These are phyloP conservation scores for Juglanconis oblonga DNA, from an alignment of 2,329 filamentous ascomycete species.

Conservation along the genomic window DNA sequence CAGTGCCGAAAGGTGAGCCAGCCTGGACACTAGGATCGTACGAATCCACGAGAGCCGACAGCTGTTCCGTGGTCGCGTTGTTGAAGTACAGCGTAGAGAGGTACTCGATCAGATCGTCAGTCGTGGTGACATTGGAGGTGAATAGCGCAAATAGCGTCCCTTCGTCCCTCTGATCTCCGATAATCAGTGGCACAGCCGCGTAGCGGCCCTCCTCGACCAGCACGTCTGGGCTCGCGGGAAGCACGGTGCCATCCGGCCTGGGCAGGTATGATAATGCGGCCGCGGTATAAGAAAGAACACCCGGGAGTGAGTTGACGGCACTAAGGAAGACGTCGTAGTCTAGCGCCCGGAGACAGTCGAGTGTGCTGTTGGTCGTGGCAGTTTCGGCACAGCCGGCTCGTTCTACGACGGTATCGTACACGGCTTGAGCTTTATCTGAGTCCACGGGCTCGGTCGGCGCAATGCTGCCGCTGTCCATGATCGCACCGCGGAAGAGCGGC, in stretches of 20 bases:
- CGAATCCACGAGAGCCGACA: conserved; percentile 56
- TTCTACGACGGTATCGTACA: conserved; percentile 61
- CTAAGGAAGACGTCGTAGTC: conserved; percentile 59
- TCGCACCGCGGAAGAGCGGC: conserved; percentile 70
- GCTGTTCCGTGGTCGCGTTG: conserved; percentile 44
- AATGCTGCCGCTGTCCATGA: conserved; percentile 72
- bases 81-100: conserved; percentile 59
- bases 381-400: conserved; percentile 56
- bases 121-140: conserved; percentile 65
- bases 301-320: conserved; percentile 68
- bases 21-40: conserved; percentile 54
- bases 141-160: conserved; percentile 72
- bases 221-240: conserved; percentile 61
- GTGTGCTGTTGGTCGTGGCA: conserved; percentile 49
- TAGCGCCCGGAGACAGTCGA: conserved; percentile 63
- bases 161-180: conserved; percentile 78
- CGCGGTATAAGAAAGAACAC: conserved; percentile 63
- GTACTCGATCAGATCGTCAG: conserved; percentile 58
- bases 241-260: conserved; percentile 64
- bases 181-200: conserved; percentile 48
- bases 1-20: conserved; percentile 72
- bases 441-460: conserved; percentile 63
- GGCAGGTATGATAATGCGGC: conserved; percentile 72
- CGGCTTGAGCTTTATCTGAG: conserved; percentile 59
- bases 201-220: conserved; percentile 49